Percentiles rank a stretch among this genome's conserved stretches.
Evolutionary conservation across 2,329 filamentous ascomycete species (phyloP).

Genomic region (Thelonectria discophora): DNA sequence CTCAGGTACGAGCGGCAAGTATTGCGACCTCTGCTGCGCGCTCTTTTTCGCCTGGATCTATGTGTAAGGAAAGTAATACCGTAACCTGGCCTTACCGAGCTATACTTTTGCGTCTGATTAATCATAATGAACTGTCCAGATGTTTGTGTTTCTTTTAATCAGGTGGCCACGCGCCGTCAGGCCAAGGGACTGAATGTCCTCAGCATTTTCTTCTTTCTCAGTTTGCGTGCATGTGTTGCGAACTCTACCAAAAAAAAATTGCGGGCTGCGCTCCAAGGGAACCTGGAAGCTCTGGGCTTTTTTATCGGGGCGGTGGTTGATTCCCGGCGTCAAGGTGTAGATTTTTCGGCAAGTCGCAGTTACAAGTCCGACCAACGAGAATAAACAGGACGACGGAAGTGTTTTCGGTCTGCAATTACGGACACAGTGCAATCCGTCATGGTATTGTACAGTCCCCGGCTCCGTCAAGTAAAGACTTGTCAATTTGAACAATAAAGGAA

Average conservation of each 20-base stretch:
- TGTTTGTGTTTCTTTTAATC: too few species aligned
- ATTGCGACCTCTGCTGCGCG: too few species aligned
- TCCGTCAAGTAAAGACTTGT: neutral
- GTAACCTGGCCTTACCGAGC: too few species aligned
- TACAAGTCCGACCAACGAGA: neutral
- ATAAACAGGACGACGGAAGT: neutral
- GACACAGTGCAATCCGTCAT: too few species aligned
- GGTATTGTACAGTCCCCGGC: too few species aligned
- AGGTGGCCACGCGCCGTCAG: too few species aligned
- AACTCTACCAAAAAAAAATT: neutral
- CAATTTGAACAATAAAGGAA: slow-evolving; percentile 37
- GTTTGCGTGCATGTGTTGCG: slow-evolving; percentile 1
- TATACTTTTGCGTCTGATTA: too few species aligned
- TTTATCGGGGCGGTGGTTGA: neutral
- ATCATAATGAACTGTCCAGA: too few species aligned
- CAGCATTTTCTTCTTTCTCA: neutral
- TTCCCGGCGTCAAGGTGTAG: neutral
- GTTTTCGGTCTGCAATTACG: too few species aligned
- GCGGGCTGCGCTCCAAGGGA: slow-evolving; percentile 6
- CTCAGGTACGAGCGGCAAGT: too few species aligned
- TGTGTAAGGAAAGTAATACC: too few species aligned
- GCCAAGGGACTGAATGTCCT: neutral
- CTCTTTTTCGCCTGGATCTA: too few species aligned
- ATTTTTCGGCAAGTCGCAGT: neutral
- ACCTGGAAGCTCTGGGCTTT: neutral